Percentiles rank a stretch among this genome's conserved stretches.
Evolutionary conservation across 1,284 basidiomycete species (phyloP).

Genomic region (Leccinum insolens): DNA sequence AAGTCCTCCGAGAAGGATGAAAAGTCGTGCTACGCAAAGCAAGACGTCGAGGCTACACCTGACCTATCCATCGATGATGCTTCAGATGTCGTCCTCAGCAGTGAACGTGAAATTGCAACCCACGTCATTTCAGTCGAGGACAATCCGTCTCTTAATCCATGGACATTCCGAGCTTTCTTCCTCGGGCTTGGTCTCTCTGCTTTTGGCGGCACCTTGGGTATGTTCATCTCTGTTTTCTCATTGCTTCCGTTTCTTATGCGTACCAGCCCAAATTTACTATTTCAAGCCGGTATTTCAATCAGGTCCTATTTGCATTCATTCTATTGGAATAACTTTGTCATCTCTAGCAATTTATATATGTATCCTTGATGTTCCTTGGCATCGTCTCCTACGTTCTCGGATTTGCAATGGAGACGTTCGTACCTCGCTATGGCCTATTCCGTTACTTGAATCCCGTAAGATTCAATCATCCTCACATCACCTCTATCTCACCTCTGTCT

Average conservation of each 20-base stretch:
- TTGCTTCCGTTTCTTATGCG: neutral
- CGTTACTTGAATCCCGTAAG: constrained; percentile 59
- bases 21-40: constrained; percentile 12
- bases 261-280: constrained; percentile 56
- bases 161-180: constrained; percentile 61
- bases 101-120: constrained; percentile 52
- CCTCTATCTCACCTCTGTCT: constrained; percentile 11
- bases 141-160: constrained; percentile 56
- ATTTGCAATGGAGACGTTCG: constrained; percentile 41
- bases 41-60: constrained; percentile 38
- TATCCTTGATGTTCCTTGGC: constrained; percentile 56
- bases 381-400: constrained; percentile 46
- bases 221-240: neutral
- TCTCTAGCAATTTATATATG: constrained; percentile 48
- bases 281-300: constrained; percentile 50
- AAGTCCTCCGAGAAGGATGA: constrained; percentile 28
- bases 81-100: constrained; percentile 38
- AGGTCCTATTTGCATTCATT: neutral
- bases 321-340: neutral
- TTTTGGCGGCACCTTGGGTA: constrained; percentile 55
- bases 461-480: constrained; percentile 11
- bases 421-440: constrained; percentile 52
- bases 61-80: constrained; percentile 16
- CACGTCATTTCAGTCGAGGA: constrained; percentile 57
- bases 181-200: constrained; percentile 63